Percentiles rank a stretch among this genome's conserved stretches.
Evolutionary conservation across 108 stramenopile species (phyloP).

Genomic region (Discostella pseudostelligera): DNA sequence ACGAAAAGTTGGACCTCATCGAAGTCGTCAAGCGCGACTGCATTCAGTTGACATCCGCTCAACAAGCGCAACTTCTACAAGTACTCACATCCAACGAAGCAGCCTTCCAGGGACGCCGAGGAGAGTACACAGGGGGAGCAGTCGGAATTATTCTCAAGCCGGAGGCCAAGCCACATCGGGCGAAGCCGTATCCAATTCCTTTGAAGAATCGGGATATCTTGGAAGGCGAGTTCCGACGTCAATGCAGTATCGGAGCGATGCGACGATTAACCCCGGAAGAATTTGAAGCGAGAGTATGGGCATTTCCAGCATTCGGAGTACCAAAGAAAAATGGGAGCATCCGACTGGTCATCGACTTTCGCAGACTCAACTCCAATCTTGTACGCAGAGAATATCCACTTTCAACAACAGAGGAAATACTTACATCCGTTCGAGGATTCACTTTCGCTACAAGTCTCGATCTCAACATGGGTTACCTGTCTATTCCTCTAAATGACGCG

Average conservation of each 20-base stretch:
- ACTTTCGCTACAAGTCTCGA: neutral
- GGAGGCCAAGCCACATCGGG: neutral
- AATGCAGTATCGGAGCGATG: constrained; percentile 4
- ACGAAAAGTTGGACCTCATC: neutral
- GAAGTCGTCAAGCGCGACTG: neutral
- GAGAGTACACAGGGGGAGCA: neutral
- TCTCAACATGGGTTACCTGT: constrained; percentile 19
- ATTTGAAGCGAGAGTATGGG: constrained; percentile 9
- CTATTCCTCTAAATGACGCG: constrained; percentile 4
- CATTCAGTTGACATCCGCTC: neutral
- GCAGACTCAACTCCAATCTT: constrained; percentile 1
- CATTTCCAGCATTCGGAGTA: constrained; percentile 9
- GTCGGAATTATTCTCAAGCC: constrained; percentile 8
- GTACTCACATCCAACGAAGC: neutral
- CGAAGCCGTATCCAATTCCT: constrained; percentile 15
- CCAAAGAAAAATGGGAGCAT: constrained; percentile 14
- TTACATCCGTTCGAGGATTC: constrained; percentile 1
- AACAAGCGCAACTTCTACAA: constrained; percentile 2
- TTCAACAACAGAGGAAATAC: constrained; percentile 2
- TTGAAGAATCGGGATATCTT: constrained; percentile 1
- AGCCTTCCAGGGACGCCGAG: constrained; percentile 2
- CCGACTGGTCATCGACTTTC: constrained; percentile 15
- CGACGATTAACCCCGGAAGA: constrained; percentile 3
- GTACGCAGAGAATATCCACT: constrained; percentile 1
- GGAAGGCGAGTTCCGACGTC: constrained; percentile 9